These are phyloP conservation scores for Acer campestre DNA, from an alignment of 345 rosid genomes.

Conservation along the genomic window DNA sequence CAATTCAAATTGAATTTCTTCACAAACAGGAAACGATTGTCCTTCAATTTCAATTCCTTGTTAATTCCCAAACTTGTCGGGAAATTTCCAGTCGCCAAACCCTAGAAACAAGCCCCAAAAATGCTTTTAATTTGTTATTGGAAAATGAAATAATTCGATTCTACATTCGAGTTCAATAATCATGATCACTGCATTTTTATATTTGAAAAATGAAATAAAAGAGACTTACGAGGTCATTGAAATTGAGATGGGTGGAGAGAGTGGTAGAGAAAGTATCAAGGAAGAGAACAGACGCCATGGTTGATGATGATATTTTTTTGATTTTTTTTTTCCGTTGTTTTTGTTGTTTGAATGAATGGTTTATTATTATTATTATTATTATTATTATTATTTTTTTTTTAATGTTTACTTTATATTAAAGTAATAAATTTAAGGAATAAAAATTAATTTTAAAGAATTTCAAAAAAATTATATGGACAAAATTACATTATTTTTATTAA, in stretches of 20 bases:
- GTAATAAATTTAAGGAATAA: too few relatives aligned
- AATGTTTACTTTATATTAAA: too few relatives aligned
- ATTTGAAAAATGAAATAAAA: neutral
- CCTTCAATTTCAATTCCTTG: conserved; percentile 29
- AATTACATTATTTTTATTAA: too few relatives aligned
- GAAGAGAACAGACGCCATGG: conserved; percentile 43
- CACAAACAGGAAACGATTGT: conserved; percentile 27
- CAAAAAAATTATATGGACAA: too few relatives aligned
- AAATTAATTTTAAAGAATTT: too few relatives aligned
- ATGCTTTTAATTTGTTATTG: neutral
- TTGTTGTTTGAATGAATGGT: too few relatives aligned
- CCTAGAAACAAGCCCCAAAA: conserved; percentile 35
- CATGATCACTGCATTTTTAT: too few relatives aligned
- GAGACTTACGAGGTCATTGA: conserved; percentile 31
- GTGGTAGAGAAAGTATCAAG: conserved; percentile 30
- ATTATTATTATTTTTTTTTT: too few relatives aligned
- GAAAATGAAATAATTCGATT: too few relatives aligned
- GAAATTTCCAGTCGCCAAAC: conserved; percentile 18
- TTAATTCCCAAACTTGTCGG: conserved; percentile 28
- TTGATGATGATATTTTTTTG: too few relatives aligned
- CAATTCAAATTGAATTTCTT: conserved; percentile 47
- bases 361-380: too few relatives aligned
- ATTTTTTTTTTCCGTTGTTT: too few relatives aligned
- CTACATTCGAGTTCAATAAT: neutral
- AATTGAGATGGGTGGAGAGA: conserved; percentile 30